Evolutionary conservation across 2,329 filamentous ascomycete genomes (phyloP).

Genomic region (Ophiostoma perfectum): DNA sequence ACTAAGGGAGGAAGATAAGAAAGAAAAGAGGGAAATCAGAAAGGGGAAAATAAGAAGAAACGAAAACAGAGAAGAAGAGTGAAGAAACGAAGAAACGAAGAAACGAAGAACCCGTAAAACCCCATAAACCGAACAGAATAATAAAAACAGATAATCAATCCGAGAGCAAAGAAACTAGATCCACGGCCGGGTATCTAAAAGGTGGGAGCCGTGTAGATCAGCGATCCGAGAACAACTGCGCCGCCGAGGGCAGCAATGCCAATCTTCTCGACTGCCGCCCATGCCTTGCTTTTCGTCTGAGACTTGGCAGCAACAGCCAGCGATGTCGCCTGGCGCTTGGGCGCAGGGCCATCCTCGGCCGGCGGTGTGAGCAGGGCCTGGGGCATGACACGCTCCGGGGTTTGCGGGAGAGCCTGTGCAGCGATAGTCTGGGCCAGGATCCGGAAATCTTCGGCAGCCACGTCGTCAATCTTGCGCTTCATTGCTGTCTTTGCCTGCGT

Average conservation of each 20-base stretch:
- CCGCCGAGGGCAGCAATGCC: slow-evolving; percentile 38
- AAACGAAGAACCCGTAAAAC: not conserved
- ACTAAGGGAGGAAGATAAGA: not conserved
- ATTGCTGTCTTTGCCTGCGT: slow-evolving; percentile 1
- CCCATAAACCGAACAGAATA: not conserved
- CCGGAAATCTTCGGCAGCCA: slow-evolving; percentile 20
- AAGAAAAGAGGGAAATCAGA: not conserved
- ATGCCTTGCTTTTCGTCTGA: slow-evolving; percentile 6
- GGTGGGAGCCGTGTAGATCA: slow-evolving; percentile 38
- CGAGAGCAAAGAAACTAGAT: not conserved
- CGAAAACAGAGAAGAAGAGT: not conserved
- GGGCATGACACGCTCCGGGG: not conserved
- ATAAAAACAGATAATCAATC: not conserved
- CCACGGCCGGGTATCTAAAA: slow-evolving; percentile 26
- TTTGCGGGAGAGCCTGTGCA: not conserved
- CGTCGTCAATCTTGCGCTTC: slow-evolving; percentile 35
- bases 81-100: not conserved
- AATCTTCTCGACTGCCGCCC: slow-evolving; percentile 27
- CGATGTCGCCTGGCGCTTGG: slow-evolving; percentile 24
- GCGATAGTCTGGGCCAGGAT: not conserved
- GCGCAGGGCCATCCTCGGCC: not conserved
- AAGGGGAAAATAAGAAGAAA: not conserved
- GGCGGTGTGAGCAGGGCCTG: not conserved
- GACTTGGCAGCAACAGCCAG: slow-evolving; percentile 14
- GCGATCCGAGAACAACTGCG: slow-evolving; percentile 35